A percentile compares a stretch with the other conserved stretches of the same genome.
These are phyloP conservation scores for Annulohypoxylon stygium DNA, from an alignment of 495 filamentous ascomycete species.

Conservation along the genomic window DNA sequence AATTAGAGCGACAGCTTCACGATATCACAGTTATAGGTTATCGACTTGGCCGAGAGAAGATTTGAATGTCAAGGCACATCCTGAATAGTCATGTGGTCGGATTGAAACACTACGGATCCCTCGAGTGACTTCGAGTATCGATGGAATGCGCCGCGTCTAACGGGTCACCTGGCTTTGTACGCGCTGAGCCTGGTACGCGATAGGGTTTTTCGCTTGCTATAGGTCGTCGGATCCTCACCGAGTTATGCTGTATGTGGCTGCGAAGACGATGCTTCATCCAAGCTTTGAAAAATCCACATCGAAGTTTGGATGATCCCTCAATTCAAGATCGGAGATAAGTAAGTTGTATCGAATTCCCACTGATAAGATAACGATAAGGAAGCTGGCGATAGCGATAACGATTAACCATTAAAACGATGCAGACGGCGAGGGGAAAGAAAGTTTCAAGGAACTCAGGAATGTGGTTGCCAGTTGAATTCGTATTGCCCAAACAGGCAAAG, in stretches of 20 bases:
- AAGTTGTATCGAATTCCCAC: background rate
- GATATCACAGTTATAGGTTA: slow-evolving; percentile 27
- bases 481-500: slow-evolving; percentile 42
- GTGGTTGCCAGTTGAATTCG: slow-evolving; percentile 12
- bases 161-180: background rate
- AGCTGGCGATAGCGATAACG: slow-evolving; percentile 26
- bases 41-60: slow-evolving; percentile 33
- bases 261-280: slow-evolving; percentile 22
- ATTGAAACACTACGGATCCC: slow-evolving; percentile 17
- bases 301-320: slow-evolving; percentile 27
- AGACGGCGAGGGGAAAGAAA: slow-evolving; percentile 2
- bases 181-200: background rate
- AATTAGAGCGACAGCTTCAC: background rate
- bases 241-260: slow-evolving; percentile 5
- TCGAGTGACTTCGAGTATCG: slow-evolving; percentile 17
- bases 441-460: background rate
- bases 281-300: slow-evolving; percentile 14
- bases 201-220: background rate
- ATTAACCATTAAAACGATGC: slow-evolving; percentile 29
- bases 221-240: slow-evolving; percentile 6
- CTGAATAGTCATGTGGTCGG: slow-evolving; percentile 27
- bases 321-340: slow-evolving; percentile 16
- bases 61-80: slow-evolving; percentile 34
- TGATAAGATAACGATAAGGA: slow-evolving; percentile 14
- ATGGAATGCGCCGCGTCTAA: slow-evolving; percentile 1